These are phyloP conservation scores for Apophysomyces ossiformis DNA, from an alignment of 371 early-diverging fungal species.

Conservation along the genomic window DNA sequence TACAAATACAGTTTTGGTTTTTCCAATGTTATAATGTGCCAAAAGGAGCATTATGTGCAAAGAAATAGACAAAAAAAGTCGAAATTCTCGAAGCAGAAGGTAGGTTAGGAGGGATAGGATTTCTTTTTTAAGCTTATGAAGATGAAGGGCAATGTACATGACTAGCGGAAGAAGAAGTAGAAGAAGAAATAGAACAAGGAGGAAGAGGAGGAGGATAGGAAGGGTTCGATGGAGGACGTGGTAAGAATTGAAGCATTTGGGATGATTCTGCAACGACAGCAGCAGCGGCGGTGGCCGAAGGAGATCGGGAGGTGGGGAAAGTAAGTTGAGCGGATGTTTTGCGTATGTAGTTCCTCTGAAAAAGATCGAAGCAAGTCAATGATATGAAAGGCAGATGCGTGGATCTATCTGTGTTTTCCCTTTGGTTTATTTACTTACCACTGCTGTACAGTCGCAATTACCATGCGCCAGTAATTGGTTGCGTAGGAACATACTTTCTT, in stretches of 20 bases:
- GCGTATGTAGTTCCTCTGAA: conserved; percentile 14
- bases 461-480: conserved; percentile 66
- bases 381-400: not conserved
- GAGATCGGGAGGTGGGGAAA: not conserved
- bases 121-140: not conserved
- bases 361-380: not conserved
- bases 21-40: not conserved
- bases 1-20: not conserved
- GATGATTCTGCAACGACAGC: conserved; percentile 5
- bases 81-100: not conserved
- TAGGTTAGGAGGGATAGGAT: not conserved
- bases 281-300: conserved; percentile 1
- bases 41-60: too few species aligned
- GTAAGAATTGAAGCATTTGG: not conserved
- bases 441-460: conserved; percentile 59
- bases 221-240: not conserved
- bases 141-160: not conserved
- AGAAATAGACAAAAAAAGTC: not conserved
- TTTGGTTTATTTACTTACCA: conserved; percentile 21
- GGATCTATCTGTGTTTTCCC: not conserved
- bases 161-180: not conserved
- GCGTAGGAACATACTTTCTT: conserved; percentile 69
- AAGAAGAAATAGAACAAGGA: not conserved
- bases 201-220: not conserved
- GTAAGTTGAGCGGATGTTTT: conserved; percentile 17